phyloP scores from a whole-genome alignment of 2,329 filamentous ascomycete species.

The Colletotrichum spaethianum region DNA sequence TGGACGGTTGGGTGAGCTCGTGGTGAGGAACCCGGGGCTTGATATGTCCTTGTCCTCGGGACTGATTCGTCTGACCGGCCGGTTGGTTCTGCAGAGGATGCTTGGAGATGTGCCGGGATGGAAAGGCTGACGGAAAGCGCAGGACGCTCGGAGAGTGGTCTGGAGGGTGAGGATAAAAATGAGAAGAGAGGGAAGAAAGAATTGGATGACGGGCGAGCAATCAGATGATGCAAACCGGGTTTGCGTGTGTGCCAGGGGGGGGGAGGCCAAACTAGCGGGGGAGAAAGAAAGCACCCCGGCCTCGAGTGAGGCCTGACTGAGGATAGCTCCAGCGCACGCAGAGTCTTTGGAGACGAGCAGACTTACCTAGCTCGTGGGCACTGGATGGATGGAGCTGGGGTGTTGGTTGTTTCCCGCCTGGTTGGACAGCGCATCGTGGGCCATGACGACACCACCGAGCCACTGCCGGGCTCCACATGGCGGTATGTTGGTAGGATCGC shows the following conservation, averaged over 20 bases:
- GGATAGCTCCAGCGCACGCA: neutral
- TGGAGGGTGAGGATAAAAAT: neutral
- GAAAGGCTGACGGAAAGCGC: neutral
- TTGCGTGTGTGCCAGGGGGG: conserved; percentile 28
- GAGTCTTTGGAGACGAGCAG: neutral
- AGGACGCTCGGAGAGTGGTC: neutral
- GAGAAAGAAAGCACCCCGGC: conserved; percentile 9
- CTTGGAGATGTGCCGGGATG: neutral
- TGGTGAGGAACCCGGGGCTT: neutral
- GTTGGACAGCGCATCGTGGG: conserved; percentile 34
- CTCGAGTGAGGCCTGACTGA: conserved; percentile 3
- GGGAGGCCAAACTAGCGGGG: conserved; percentile 36
- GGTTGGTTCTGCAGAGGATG: neutral
- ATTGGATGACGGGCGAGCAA: conserved; percentile 23
- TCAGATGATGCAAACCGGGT: conserved; percentile 36
- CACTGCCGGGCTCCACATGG: conserved; percentile 28
- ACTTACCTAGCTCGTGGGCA: neutral
- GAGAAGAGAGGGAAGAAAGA: conserved; percentile 5
- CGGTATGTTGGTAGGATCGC: neutral
- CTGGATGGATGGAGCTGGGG: neutral
- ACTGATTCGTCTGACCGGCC: conserved; percentile 1
- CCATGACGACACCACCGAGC: conserved; percentile 42
- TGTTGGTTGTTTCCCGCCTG: conserved; percentile 22
- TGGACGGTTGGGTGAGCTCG: neutral
- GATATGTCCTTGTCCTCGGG: neutral